A percentile compares a stretch with the other conserved stretches of the same genome.
phyloP scores from a whole-genome alignment of 176 grass and related monocot genomes.

The Hordeum marinum region DNA sequence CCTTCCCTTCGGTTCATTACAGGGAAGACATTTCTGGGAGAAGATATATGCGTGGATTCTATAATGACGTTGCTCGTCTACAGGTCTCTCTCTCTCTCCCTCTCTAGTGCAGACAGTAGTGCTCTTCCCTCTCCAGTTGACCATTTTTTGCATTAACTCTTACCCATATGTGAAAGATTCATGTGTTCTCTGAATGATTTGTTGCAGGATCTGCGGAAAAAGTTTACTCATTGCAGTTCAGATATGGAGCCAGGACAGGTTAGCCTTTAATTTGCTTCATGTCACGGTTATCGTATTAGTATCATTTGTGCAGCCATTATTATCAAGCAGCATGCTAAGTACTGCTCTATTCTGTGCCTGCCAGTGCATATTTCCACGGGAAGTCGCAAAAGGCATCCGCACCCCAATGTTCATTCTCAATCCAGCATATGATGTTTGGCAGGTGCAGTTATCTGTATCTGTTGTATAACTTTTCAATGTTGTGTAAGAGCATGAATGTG shows the following conservation, averaged over 20 bases:
- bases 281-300: neutral
- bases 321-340: conserved; percentile 20
- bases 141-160: neutral
- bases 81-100: conserved; percentile 39
- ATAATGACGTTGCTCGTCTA: conserved; percentile 60
- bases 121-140: neutral
- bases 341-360: neutral
- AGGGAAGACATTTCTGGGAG: conserved; percentile 78
- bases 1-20: neutral
- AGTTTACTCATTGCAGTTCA: conserved; percentile 37
- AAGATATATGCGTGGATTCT: conserved; percentile 60
- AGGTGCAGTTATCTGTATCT: conserved; percentile 43
- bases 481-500: conserved; percentile 4
- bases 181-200: conserved; percentile 7
- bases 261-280: neutral
- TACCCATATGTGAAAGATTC: neutral
- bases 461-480: neutral
- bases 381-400: conserved; percentile 68
- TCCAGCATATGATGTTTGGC: conserved; percentile 87
- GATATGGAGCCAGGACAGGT: conserved; percentile 53
- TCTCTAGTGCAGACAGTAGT: accelerated
- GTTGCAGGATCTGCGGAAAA: conserved; percentile 55
- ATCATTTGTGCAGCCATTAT: neutral
- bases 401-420: conserved; percentile 86
- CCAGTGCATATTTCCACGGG: conserved; percentile 66